Base-by-base conservation (phyloP, 2,329 filamentous ascomycete species). In the Claviceps maximensis region DNA sequence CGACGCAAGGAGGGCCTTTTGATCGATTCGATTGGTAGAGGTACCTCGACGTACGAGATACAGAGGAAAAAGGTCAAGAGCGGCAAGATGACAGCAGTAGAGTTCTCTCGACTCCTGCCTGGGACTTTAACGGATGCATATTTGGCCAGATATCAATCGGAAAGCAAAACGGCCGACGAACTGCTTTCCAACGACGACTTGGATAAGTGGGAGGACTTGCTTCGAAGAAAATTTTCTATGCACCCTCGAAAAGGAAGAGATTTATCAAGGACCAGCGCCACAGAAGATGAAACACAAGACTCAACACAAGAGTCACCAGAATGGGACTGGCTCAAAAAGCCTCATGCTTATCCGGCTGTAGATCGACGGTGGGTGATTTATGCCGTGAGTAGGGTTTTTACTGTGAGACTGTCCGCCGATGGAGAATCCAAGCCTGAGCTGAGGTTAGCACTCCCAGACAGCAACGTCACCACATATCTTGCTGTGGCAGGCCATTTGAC, bases 11-110 rank as follows among this genome's bases (percentile, higher is more conserved):
- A 80, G 50, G 83, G 84, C 9, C 71, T 87, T 8, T 69, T 90
- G 27, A 84, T 87, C 36, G 85, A 90, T 62, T 85, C 86, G 0
- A 79, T 90, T 52, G 84, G 85, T 1, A 83, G 83, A 55, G 85
- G 84, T 2, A 69, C 72, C 1, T 66, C 68, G 12, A 65, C 68
- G 12, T 60, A 69, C 4, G 69, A 71, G 57, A 58, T 69, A 41
- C 58, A 65, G 19, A 51, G 62, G 6, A 70, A 71, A 56, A 67
- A 62, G 47, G 55, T 53, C 4, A 65, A 65, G 55, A 60, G 59
- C 33, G 66, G 67, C 4, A 61, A 62, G 7, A 48, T 59, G 4
- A 67, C 63, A 4, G 50, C 55, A 4, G 50, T 55, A 4, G 65
- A 66, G 50, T 70, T 71, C 49, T 65, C 69, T 0, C 59, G 59